Conservation (phyloP, 805 yeast genomes). For the Wickerhamomyces queroliae region DNA sequence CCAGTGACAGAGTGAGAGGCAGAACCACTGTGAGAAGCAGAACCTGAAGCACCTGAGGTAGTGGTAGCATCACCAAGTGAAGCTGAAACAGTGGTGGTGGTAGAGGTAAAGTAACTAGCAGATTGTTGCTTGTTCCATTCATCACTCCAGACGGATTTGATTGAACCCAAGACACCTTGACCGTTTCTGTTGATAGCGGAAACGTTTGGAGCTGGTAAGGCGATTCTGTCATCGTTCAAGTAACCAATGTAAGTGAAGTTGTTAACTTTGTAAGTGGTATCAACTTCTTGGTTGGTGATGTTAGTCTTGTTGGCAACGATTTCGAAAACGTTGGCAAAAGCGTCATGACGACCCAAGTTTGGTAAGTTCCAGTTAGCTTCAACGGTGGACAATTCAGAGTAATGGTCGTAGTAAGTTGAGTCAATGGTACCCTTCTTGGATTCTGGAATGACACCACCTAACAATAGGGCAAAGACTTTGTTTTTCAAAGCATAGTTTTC, state of each 20-base stretch:
- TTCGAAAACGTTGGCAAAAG: slow-evolving; percentile 42
- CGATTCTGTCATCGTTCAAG: slow-evolving; percentile 22
- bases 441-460: slow-evolving; percentile 43
- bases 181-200: slow-evolving; percentile 29
- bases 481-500: slow-evolving; percentile 37
- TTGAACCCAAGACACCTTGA: slow-evolving; percentile 25
- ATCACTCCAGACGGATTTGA: slow-evolving; percentile 28
- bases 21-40: slow-evolving; percentile 9
- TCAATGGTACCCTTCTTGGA: slow-evolving; percentile 37
- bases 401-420: slow-evolving; percentile 44
- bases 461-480: slow-evolving; percentile 38
- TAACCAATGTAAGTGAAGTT: slow-evolving; percentile 29
- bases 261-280: slow-evolving; percentile 28
- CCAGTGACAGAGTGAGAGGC: no score
- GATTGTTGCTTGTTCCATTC: slow-evolving; percentile 22
- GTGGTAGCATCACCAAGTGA: slow-evolving; percentile 11
- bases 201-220: slow-evolving; percentile 32
- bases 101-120: slow-evolving; percentile 24
- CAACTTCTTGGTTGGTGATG: slow-evolving; percentile 25
- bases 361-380: slow-evolving; percentile 47
- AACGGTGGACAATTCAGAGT: slow-evolving; percentile 42
- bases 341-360: slow-evolving; percentile 45
- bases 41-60: slow-evolving; percentile 4
- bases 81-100: slow-evolving; percentile 25
- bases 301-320: slow-evolving; percentile 32